Evolutionary conservation across 1,284 basidiomycete genomes (phyloP).

Genomic region (Macrocystidia cucumis): DNA sequence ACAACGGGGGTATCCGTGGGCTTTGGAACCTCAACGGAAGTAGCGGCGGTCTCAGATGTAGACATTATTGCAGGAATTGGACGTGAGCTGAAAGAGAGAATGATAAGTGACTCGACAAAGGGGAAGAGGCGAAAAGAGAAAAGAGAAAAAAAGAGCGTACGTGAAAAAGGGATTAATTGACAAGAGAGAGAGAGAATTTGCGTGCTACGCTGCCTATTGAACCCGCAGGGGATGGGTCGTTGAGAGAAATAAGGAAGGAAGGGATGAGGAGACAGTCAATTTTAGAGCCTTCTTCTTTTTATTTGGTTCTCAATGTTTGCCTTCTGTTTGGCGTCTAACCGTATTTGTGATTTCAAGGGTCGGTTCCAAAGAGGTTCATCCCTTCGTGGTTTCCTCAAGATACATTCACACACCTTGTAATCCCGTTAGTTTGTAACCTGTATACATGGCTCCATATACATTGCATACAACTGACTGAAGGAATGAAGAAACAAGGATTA

Average conservation of each 20-base stretch:
- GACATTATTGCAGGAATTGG: conserved; percentile 70
- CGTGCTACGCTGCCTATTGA: conserved; percentile 44
- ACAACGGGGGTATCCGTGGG: conserved; percentile 40
- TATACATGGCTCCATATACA: no score
- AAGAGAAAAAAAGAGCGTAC: conserved; percentile 22
- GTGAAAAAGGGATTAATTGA: conserved; percentile 36
- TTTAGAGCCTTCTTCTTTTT: conserved; percentile 28
- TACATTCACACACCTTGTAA: no score
- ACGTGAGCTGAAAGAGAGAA: conserved; percentile 36
- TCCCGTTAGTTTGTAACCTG: no score
- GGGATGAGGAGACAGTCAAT: conserved; percentile 30
- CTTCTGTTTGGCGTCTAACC: conserved; percentile 29
- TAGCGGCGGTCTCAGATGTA: conserved; percentile 50
- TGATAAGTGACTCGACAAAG: conserved; percentile 12
- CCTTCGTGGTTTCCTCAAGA: no score
- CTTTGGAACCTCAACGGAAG: conserved; percentile 46
- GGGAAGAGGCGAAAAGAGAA: conserved; percentile 12
- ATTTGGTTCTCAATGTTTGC: conserved; percentile 33
- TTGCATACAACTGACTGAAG: no score
- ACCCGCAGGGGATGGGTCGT: conserved; percentile 34
- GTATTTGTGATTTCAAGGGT: conserved; percentile 24
- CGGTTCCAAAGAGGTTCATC: background rate
- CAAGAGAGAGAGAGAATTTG: conserved; percentile 43
- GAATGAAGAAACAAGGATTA: no score
- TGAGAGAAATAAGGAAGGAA: conserved; percentile 47